These are phyloP conservation scores for Ophiostoma novo-ulmi DNA, from an alignment of 2,329 filamentous ascomycete genomes.

Conservation along the genomic window DNA sequence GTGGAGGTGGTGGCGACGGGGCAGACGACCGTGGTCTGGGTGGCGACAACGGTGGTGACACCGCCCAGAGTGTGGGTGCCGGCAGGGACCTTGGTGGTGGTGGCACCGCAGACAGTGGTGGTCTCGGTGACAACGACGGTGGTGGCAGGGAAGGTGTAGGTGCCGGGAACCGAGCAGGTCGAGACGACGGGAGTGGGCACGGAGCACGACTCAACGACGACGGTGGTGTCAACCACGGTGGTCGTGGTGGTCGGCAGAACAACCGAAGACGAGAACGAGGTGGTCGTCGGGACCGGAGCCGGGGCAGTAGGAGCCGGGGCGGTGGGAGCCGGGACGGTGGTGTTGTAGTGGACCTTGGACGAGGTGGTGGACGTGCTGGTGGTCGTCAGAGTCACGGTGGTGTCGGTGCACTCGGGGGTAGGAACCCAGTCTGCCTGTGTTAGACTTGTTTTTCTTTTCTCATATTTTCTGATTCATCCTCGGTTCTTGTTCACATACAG, in stretches of 20 bases:
- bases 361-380: slow-evolving; percentile 10
- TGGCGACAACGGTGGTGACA: slow-evolving; percentile 64
- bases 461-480: no score
- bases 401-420: slow-evolving; percentile 15
- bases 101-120: slow-evolving; percentile 61
- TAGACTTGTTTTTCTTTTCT: neutral
- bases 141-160: slow-evolving; percentile 69
- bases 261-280: neutral
- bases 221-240: slow-evolving; percentile 25
- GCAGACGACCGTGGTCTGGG: slow-evolving; percentile 63
- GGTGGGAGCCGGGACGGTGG: neutral
- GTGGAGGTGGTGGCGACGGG: slow-evolving; percentile 63
- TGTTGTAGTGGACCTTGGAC: slow-evolving; percentile 3
- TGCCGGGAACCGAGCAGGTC: slow-evolving; percentile 60
- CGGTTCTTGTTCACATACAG: slow-evolving; percentile 32
- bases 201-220: slow-evolving; percentile 26
- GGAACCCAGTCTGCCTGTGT: slow-evolving; percentile 16
- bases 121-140: slow-evolving; percentile 63
- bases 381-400: slow-evolving; percentile 16
- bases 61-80: slow-evolving; percentile 67
- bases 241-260: slow-evolving; percentile 17
- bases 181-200: slow-evolving; percentile 50
- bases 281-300: slow-evolving; percentile 10
- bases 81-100: slow-evolving; percentile 55
- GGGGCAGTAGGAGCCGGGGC: neutral